A percentile compares a stretch with the other conserved stretches of the same genome.
Conservation (phyloP, 1,284 basidiomycete species). For the Salmacisia buchloeana region DNA sequence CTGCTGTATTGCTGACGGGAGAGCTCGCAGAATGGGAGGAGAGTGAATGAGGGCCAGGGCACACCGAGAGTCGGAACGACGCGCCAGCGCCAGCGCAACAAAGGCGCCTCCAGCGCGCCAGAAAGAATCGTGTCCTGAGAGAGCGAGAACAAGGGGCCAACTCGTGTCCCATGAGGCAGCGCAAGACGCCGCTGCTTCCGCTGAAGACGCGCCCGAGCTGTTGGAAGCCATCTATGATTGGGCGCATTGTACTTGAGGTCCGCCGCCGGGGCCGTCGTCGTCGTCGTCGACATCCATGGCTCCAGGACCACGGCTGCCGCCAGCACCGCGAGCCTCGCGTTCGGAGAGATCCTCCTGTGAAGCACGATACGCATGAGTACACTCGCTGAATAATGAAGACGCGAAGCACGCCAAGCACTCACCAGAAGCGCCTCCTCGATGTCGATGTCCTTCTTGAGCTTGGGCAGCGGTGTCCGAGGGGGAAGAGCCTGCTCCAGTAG, state of each 20-base stretch:
- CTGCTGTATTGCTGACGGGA: no score
- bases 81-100: no score
- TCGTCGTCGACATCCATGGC: slow-evolving; percentile 75
- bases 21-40: no score
- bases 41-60: no score
- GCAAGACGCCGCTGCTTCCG: no score
- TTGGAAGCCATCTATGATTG: slow-evolving; percentile 19
- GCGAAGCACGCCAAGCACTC: neutral
- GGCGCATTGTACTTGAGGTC: slow-evolving; percentile 44
- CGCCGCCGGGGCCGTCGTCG: slow-evolving; percentile 53
- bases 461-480: slow-evolving; percentile 66
- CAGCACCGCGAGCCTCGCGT: slow-evolving; percentile 60
- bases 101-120: no score
- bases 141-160: neutral
- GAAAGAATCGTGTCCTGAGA: no score
- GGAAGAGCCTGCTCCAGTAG: slow-evolving; percentile 83
- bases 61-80: no score
- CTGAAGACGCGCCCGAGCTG: no score
- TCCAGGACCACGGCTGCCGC: slow-evolving; percentile 52
- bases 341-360: slow-evolving; percentile 71
- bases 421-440: slow-evolving; percentile 63
- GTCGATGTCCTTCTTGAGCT: slow-evolving; percentile 63
- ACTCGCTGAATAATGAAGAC: neutral
- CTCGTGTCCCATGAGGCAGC: no score
- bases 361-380: neutral